Base-by-base conservation (phyloP, 768 basidiomycete genomes). In the Cystoderma amianthinum region DNA sequence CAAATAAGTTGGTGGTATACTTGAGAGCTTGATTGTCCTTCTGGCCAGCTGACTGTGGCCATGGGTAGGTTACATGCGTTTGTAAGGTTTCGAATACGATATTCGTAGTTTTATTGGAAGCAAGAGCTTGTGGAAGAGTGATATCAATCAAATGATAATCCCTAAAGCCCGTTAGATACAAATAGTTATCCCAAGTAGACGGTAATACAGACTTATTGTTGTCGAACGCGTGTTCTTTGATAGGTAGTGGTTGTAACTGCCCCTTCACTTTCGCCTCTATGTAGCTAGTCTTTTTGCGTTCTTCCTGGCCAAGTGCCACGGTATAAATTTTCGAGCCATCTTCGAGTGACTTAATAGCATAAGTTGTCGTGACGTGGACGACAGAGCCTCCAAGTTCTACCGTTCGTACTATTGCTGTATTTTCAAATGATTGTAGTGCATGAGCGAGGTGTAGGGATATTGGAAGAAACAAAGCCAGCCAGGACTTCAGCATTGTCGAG, bases 311-410 rank as follows among this genome's bases (percentile, higher is more conserved):
- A 20, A 91, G 67, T 12, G 82, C 77, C 49, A 91, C 59, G 37
- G 80, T 78, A 56, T 92, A 92, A 35, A 72, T 66, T 22, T 69
- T 70, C 15, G 80, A 71, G 23, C 67, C 72, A 44, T 76, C 67
- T 48, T 77, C 71, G 33, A 85, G 72, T 25, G 87, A 77, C 56
- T 79, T 86, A 57, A 91, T 77, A 15, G 85, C 80, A 62, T 85
- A 96, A 36, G 90, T 87, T 35, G 93, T 95, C 41, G 81, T 87
- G 69, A 93, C 79, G 67, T 85, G 82, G 42, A 91, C 85, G 17
- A 90, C 73, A 15, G 93, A 74, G 39, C 94, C 94, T 24, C 85
- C 91, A 17, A 96, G 85, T 52, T 96, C 94, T 44, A 92, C 71
- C 4, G 86, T 82, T 53, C 91, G 84, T 22, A 93, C 87, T 46